Conservation (phyloP, 306 rosid genomes). For the Inga laurina region DNA sequence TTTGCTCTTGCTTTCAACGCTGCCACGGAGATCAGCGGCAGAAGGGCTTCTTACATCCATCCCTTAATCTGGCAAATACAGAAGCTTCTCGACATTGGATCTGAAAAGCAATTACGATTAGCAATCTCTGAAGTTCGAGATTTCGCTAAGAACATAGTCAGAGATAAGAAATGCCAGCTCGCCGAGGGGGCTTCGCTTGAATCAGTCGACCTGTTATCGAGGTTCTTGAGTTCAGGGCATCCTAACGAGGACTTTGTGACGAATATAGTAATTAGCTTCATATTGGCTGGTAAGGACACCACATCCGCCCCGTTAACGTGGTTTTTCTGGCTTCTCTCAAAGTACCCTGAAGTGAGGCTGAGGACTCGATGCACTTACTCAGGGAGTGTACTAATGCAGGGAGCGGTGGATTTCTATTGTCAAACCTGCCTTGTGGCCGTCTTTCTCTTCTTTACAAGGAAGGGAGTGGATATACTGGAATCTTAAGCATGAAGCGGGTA, state of each 20-base stretch:
- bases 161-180: not conserved
- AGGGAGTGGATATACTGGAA: too few species aligned
- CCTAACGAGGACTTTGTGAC: not conserved
- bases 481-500: too few species aligned
- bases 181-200: not conserved
- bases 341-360: not conserved
- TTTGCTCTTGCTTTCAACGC: not conserved
- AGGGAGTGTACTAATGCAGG: too few species aligned
- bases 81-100: conserved; percentile 42
- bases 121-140: conserved; percentile 47
- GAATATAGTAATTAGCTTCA: not conserved
- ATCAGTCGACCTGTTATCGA: not conserved
- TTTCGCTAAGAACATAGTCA: conserved; percentile 29
- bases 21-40: conserved; percentile 34
- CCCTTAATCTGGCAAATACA: conserved; percentile 51
- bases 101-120: conserved; percentile 36
- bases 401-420: too few species aligned
- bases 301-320: not conserved
- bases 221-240: not conserved
- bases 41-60: conserved; percentile 17
- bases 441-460: too few species aligned
- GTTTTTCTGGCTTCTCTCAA: not conserved
- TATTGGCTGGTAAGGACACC: not conserved
- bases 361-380: not conserved
- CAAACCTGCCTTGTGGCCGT: too few species aligned